These are phyloP conservation scores for Coemansia sp. DNA, from an alignment of 192 early-diverging fungal genomes.

Conservation along the genomic window DNA sequence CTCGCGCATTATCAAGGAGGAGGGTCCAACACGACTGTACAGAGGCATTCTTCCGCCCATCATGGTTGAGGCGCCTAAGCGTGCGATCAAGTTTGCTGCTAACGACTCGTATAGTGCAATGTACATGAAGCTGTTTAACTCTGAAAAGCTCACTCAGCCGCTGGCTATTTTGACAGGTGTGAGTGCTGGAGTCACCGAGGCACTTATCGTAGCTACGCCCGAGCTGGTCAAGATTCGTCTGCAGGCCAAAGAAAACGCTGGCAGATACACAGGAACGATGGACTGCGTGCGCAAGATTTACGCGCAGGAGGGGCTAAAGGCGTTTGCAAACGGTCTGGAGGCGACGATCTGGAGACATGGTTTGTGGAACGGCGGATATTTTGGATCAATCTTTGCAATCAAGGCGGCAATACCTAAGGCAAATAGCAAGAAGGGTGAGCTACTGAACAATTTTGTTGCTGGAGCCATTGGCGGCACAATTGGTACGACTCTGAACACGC, in stretches of 20 bases:
- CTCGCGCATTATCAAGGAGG: slow-evolving; percentile 64
- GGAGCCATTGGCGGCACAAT: slow-evolving; percentile 91
- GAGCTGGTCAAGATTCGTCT: slow-evolving; percentile 96
- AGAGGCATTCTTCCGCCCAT: slow-evolving; percentile 96
- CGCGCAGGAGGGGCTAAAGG: slow-evolving; percentile 73
- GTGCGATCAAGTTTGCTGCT: slow-evolving; percentile 94
- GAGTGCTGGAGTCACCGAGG: slow-evolving; percentile 89
- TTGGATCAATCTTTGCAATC: slow-evolving; percentile 77
- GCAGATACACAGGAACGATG: slow-evolving; percentile 77
- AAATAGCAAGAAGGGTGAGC: slow-evolving; percentile 69
- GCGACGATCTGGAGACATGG: slow-evolving; percentile 93
- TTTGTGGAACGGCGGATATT: slow-evolving; percentile 97
- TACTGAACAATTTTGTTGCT: slow-evolving; percentile 84
- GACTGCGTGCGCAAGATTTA: slow-evolving; percentile 83
- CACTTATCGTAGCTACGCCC: slow-evolving; percentile 82
- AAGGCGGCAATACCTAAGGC: slow-evolving; percentile 77
- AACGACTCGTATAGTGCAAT: slow-evolving; percentile 82
- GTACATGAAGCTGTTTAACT: slow-evolving; percentile 67
- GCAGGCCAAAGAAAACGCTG: slow-evolving; percentile 86
- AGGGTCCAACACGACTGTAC: slow-evolving; percentile 70
- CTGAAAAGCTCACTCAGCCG: slow-evolving; percentile 69
- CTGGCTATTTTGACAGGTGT: slow-evolving; percentile 85
- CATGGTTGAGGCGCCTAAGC: slow-evolving; percentile 96
- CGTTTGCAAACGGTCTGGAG: slow-evolving; percentile 89
- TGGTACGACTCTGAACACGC: slow-evolving; percentile 91